These are phyloP conservation scores for Cokeromyces recurvatus DNA, from an alignment of 371 early-diverging fungal species.

Conservation along the genomic window DNA sequence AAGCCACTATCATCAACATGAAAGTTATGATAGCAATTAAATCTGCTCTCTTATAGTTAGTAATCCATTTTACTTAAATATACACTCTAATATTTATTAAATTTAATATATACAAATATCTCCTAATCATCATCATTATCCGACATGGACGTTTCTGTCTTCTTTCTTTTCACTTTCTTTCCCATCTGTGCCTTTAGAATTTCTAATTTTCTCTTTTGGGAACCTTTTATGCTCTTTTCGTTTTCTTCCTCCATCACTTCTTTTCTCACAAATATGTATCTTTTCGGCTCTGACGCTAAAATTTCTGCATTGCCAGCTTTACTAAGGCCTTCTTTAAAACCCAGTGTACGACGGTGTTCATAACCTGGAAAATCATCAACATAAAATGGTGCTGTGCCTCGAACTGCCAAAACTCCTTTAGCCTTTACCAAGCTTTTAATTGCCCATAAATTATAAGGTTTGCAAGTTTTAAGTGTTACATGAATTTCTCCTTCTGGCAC, in stretches of 20 bases:
- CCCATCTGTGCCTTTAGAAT: conserved; percentile 14
- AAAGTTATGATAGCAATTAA: too few relatives aligned
- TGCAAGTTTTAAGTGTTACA: conserved; percentile 80
- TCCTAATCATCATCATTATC: conserved; percentile 16
- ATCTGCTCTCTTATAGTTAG: too few relatives aligned
- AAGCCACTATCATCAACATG: too few relatives aligned
- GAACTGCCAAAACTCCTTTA: conserved; percentile 51
- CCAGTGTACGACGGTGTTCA: conserved; percentile 90
- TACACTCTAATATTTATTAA: too few relatives aligned
- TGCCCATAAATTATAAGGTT: conserved; percentile 89
- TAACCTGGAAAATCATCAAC: conserved; percentile 80
- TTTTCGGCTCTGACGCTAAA: conserved; percentile 56
- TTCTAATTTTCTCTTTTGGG: conserved; percentile 15
- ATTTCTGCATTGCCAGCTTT: conserved; percentile 81
- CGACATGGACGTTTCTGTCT: not conserved
- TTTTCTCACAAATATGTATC: conserved; percentile 64
- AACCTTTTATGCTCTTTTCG: conserved; percentile 25
- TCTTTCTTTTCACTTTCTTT: conserved; percentile 17
- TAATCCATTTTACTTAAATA: too few relatives aligned
- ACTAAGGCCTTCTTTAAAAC: conserved; percentile 80
- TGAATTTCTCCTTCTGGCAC: conserved; percentile 64
- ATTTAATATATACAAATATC: too few relatives aligned
- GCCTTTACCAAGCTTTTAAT: conserved; percentile 70
- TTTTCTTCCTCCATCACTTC: conserved; percentile 43
- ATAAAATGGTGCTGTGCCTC: conserved; percentile 61